These are phyloP conservation scores for Hanseniaspora singularis DNA, from an alignment of 805 yeast species.

Conservation along the genomic window DNA sequence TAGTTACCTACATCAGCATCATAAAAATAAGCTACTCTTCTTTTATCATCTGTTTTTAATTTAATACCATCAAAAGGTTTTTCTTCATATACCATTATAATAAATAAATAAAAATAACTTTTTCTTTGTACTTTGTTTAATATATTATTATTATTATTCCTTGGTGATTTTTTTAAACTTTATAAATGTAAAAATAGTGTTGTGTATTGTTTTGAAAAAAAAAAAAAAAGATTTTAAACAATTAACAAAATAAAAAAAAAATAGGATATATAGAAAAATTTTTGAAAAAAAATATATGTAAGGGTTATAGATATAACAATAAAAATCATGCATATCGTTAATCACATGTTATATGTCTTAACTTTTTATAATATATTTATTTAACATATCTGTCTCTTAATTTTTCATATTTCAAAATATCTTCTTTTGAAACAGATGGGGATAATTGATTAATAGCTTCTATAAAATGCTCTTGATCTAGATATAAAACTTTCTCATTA, in stretches of 20 bases:
- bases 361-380: background rate
- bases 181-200: too few relatives aligned
- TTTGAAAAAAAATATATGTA: too few relatives aligned
- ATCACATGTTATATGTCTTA: too few relatives aligned
- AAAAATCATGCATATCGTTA: too few relatives aligned
- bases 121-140: background rate
- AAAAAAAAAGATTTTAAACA: too few relatives aligned
- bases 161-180: too few relatives aligned
- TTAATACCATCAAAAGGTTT: constrained; percentile 54
- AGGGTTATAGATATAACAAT: too few relatives aligned
- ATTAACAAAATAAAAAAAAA: too few relatives aligned
- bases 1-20: constrained; percentile 94
- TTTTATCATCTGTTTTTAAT: constrained; percentile 40
- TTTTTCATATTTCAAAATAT: constrained; percentile 64
- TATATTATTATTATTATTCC: too few relatives aligned
- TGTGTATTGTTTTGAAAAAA: too few relatives aligned
- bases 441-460: constrained; percentile 59
- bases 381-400: constrained; percentile 64
- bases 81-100: constrained; percentile 36
- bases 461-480: constrained; percentile 47
- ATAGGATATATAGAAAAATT: too few relatives aligned
- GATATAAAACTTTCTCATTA: background rate
- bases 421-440: constrained; percentile 83
- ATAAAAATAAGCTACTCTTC: constrained; percentile 64
- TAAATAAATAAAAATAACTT: background rate